A percentile compares a stretch with the other conserved stretches of the same genome.
Evolutionary conservation across 306 rosid species (phyloP).

Genomic region (Calophaca sinica): DNA sequence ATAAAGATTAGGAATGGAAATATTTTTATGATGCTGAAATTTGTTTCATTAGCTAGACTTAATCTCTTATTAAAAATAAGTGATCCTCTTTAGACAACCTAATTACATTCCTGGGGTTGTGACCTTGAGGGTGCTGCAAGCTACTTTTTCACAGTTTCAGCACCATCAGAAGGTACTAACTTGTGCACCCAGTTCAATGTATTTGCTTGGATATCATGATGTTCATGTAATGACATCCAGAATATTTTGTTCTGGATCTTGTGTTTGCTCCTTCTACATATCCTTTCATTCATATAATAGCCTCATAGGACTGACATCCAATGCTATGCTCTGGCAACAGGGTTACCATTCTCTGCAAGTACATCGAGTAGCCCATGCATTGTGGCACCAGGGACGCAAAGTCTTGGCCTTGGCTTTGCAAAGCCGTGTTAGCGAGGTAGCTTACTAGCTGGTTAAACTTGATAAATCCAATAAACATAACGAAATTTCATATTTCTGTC

Average conservation of each 20-base stretch:
- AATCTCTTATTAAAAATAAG: background rate
- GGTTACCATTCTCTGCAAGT: conserved; percentile 94
- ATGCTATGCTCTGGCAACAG: conserved; percentile 51
- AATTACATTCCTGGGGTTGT: conserved; percentile 7
- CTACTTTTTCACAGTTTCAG: conserved; percentile 13
- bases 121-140: background rate
- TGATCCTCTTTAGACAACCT: background rate
- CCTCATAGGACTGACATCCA: conserved; percentile 34
- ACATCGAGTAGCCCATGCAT: conserved; percentile 76
- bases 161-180: background rate
- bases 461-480: background rate
- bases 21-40: background rate
- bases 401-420: conserved; percentile 87
- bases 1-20: background rate
- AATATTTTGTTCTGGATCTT: background rate
- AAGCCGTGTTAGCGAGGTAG: conserved; percentile 91
- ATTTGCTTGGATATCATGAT: conserved; percentile 31
- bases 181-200: conserved; percentile 10
- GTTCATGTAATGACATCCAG: background rate
- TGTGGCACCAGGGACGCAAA: conserved; percentile 85
- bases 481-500: conserved; percentile 25
- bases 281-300: conserved; percentile 21
- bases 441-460: conserved; percentile 43
- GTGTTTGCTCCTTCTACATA: background rate
- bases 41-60: conserved; percentile 22